These are phyloP conservation scores for Amborella trichopoda DNA, from an alignment of 164 flowering plant genomes.

Conservation along the genomic window DNA sequence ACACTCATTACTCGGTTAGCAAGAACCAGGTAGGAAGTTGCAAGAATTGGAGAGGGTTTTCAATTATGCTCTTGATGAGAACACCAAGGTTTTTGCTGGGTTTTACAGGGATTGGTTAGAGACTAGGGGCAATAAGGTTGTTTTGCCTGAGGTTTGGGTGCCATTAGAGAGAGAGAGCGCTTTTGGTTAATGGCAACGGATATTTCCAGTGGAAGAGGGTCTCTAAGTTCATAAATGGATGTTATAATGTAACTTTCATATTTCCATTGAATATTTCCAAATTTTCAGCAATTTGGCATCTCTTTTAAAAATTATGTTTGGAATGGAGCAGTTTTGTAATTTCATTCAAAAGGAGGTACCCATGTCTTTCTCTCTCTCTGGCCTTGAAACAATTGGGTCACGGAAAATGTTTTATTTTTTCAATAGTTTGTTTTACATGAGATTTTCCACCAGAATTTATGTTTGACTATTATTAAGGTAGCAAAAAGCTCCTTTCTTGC, in stretches of 20 bases:
- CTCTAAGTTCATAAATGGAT: constrained; percentile 25
- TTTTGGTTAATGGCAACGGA: not conserved
- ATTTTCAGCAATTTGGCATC: not conserved
- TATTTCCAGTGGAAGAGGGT: constrained; percentile 10
- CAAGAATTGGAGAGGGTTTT: constrained; percentile 45
- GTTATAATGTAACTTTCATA: constrained; percentile 51
- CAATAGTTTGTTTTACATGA: not conserved
- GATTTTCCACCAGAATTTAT: not conserved
- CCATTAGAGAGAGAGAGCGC: constrained; percentile 1
- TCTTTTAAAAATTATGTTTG: too few relatives aligned
- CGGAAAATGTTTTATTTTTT: too few relatives aligned
- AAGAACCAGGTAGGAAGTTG: constrained; percentile 33
- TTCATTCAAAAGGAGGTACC: not conserved
- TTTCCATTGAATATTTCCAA: not conserved
- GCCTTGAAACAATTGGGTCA: too few relatives aligned
- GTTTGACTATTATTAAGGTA: not conserved
- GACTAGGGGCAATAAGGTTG: constrained; percentile 11
- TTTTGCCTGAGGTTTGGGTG: constrained; percentile 26
- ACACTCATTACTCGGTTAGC: too few relatives aligned
- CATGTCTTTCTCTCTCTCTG: too few relatives aligned
- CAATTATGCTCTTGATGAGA: constrained; percentile 47
- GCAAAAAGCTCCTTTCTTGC: not conserved
- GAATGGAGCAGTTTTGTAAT: not conserved
- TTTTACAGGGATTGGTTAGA: constrained; percentile 33
- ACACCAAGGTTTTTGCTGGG: constrained; percentile 28